Percentiles rank a stretch among this genome's conserved stretches.
Evolutionary conservation across 2,329 filamentous ascomycete species (phyloP).

Genomic region (Monascus ruber): DNA sequence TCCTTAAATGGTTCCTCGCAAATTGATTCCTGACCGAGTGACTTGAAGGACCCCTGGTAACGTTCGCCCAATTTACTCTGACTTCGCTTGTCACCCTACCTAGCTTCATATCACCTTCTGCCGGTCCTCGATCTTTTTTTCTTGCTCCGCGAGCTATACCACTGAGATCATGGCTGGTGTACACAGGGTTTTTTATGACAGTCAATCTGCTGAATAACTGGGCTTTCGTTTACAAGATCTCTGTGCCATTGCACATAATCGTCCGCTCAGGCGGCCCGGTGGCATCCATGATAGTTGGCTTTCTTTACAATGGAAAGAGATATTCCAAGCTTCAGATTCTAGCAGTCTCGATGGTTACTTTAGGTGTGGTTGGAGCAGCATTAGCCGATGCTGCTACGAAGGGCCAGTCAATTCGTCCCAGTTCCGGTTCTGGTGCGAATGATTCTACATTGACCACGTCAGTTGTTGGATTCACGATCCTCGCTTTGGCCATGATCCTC

Average conservation of each 20-base stretch:
- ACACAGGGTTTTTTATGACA: constrained; percentile 79
- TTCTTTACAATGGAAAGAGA: constrained; percentile 63
- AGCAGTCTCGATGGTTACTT: constrained; percentile 70
- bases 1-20: not conserved
- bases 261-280: constrained; percentile 90
- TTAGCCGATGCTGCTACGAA: constrained; percentile 82
- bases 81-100: constrained; percentile 68
- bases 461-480: constrained; percentile 60
- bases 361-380: constrained; percentile 77
- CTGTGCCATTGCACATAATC: constrained; percentile 93
- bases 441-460: constrained; percentile 15
- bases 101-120: constrained; percentile 56
- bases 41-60: constrained; percentile 62
- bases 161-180: constrained; percentile 71
- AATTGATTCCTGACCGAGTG: not conserved
- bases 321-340: constrained; percentile 72
- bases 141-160: constrained; percentile 70
- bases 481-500: constrained; percentile 78
- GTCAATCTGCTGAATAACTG: constrained; percentile 97
- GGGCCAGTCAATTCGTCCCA: constrained; percentile 34
- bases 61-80: constrained; percentile 79
- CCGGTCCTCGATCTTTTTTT: constrained; percentile 54
- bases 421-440: constrained; percentile 25
- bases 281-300: constrained; percentile 87
- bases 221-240: constrained; percentile 94